phyloP scores from a whole-genome alignment of 495 filamentous ascomycete species.

The Bacidia rubella region DNA sequence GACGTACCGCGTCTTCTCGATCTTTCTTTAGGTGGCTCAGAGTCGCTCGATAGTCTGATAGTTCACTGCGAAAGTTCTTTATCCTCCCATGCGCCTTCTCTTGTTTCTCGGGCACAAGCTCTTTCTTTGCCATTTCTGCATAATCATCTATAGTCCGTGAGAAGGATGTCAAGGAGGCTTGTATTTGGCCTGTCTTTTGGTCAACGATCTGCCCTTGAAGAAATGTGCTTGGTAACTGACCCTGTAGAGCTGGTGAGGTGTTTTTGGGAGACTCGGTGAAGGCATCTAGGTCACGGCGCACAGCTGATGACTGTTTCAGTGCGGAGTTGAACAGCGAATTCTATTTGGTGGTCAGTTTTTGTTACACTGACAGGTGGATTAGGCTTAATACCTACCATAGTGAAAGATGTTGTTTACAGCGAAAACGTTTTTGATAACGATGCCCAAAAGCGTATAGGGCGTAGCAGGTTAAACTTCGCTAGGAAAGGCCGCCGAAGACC shows the following conservation, averaged over 20 bases:
- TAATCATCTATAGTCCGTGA: constrained; percentile 91
- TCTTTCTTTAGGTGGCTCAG: constrained; percentile 65
- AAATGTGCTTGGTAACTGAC: constrained; percentile 20
- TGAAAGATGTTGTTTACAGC: constrained; percentile 4
- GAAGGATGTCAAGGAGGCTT: constrained; percentile 76
- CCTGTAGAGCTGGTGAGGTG: constrained; percentile 53
- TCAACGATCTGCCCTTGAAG: constrained; percentile 20
- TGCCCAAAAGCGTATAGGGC: background rate
- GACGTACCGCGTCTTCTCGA: constrained; percentile 54
- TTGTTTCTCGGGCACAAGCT: constrained; percentile 75
- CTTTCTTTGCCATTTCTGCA: constrained; percentile 66
- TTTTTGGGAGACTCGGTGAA: constrained; percentile 50
- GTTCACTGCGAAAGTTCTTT: constrained; percentile 70
- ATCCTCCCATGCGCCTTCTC: constrained; percentile 80
- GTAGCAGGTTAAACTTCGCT: background rate
- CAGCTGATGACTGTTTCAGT: constrained; percentile 77
- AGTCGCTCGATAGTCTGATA: constrained; percentile 61
- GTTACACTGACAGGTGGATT: too few species aligned
- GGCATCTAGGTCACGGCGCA: constrained; percentile 69
- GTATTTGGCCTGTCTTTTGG: constrained; percentile 51
- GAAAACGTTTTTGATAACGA: background rate
- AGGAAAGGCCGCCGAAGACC: background rate
- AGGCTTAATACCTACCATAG: constrained; percentile 6
- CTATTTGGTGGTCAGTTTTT: constrained; percentile 29
- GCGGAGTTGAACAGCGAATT: constrained; percentile 94